Base-by-base conservation (phyloP, 768 basidiomycete genomes). In the Trametes punicea region DNA sequence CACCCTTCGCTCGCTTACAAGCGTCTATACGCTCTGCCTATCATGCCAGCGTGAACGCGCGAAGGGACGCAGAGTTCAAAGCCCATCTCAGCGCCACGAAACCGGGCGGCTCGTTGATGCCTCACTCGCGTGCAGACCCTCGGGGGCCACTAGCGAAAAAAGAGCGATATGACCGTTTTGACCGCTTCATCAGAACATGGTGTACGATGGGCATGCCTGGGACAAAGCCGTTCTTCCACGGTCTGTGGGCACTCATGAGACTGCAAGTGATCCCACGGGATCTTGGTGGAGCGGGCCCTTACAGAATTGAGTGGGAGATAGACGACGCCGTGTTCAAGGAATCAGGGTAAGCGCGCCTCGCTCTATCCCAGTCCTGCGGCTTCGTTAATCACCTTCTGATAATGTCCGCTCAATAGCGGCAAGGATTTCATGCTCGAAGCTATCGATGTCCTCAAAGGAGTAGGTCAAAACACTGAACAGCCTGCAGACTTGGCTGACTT, bases 241-340 rank as follows among this genome's bases (percentile, higher is more conserved):
- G 79, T 63, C 71, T 78, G 50, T 95, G 89, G 86, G 90, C 85
- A 7, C 74, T 88, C 55, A 79, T 95, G 77, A 81, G 90, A 58
- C 74, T 93, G 34, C 91, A 94, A 67, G 83, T 85, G 39, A 78
- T 94, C 41, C 90, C 92, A 46, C 83, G 85, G 66, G 79, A 81
- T 41, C 76, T 91, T 36, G 92, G 93, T 42, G 93, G 93, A 51
- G 88, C 89, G 30, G 93, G 91, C 42, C 69, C 71, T 29, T 76
- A 75, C 64, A 76, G 81, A 63, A 84, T 95, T 51, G 81, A 88
- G 64, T 96, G 93, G 93, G 90, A 93, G 74, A 75, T 95, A 20
- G 93, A 96, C 70, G 93, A 96, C 75, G 92, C 92, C 18, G 90
- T 95, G 15, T 92, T 95, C 74, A 88, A 93, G 67, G 93, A 96